Conservation (phyloP, 2,329 filamentous ascomycete genomes). For the Pestalotiopsis sp. region DNA sequence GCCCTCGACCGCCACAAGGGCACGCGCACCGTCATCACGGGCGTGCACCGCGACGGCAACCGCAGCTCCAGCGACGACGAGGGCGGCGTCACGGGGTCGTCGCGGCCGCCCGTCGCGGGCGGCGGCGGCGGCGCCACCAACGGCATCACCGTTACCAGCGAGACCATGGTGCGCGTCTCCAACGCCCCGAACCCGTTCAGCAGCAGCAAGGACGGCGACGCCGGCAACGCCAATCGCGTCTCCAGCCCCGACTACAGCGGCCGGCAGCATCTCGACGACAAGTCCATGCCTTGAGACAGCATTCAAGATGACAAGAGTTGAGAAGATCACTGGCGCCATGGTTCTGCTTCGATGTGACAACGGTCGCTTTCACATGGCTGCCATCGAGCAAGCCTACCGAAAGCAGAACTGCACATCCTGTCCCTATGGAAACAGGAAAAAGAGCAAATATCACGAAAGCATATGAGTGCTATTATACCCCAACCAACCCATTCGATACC, state of each 20-base stretch:
- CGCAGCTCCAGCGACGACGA: background rate
- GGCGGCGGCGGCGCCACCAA: background rate
- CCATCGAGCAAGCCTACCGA: background rate
- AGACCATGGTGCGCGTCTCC: conserved; percentile 6
- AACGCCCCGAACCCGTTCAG: background rate
- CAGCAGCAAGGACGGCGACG: background rate
- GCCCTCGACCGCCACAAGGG: conserved; percentile 4
- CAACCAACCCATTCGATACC: background rate
- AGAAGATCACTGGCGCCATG: background rate
- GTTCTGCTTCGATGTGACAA: background rate
- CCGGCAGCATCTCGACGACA: background rate
- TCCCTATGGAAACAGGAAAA: background rate
- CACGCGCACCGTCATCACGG: conserved; percentile 8
- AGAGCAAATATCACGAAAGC: background rate
- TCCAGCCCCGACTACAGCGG: background rate
- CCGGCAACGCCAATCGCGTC: background rate
- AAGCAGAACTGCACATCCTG: background rate
- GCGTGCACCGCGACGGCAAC: background rate
- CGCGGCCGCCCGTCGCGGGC: background rate
- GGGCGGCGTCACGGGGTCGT: background rate
- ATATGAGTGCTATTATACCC: background rate
- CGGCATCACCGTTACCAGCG: conserved; percentile 8
- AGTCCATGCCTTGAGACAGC: background rate
- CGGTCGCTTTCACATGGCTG: background rate
- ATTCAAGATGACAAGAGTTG: background rate